These are phyloP conservation scores for Russula dissimulans DNA, from an alignment of 768 basidiomycete genomes.

Conservation along the genomic window DNA sequence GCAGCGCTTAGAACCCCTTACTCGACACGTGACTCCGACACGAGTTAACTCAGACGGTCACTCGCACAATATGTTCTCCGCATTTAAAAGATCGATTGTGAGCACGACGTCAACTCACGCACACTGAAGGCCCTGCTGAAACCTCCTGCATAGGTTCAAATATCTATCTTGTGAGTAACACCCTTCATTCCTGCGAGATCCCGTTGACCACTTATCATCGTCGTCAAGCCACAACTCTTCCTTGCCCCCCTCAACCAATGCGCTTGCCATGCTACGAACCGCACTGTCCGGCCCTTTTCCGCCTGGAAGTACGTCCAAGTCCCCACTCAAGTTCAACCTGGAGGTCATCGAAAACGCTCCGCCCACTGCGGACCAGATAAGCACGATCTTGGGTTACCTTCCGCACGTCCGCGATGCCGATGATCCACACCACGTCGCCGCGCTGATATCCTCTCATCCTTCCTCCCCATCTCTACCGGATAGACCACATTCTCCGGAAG, in stretches of 20 bases:
- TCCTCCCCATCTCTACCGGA: constrained; percentile 30
- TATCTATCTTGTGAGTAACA: constrained; percentile 18
- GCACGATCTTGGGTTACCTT: constrained; percentile 56
- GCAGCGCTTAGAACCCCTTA: too few relatives aligned
- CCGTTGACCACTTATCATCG: neutral
- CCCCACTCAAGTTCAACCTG: constrained; percentile 60
- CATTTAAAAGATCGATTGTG: constrained; percentile 17
- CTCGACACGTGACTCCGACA: too few relatives aligned
- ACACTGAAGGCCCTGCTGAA: neutral
- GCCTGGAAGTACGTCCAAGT: constrained; percentile 32
- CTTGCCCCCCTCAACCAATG: constrained; percentile 56
- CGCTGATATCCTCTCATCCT: constrained; percentile 58
- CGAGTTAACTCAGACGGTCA: neutral
- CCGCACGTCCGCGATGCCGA: constrained; percentile 26
- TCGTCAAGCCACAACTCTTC: constrained; percentile 49
- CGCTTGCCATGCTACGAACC: constrained; percentile 48
- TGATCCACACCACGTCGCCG: constrained; percentile 23
- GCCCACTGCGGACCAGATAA: constrained; percentile 61
- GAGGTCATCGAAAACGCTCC: constrained; percentile 57
- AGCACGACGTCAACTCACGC: neutral
- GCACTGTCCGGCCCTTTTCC: constrained; percentile 59
- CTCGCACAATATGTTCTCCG: constrained; percentile 13
- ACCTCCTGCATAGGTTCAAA: constrained; percentile 5
- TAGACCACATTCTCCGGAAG: constrained; percentile 31
- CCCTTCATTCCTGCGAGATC: neutral